Conservation (phyloP, 345 rosid species). For the Acer yangbiense region DNA sequence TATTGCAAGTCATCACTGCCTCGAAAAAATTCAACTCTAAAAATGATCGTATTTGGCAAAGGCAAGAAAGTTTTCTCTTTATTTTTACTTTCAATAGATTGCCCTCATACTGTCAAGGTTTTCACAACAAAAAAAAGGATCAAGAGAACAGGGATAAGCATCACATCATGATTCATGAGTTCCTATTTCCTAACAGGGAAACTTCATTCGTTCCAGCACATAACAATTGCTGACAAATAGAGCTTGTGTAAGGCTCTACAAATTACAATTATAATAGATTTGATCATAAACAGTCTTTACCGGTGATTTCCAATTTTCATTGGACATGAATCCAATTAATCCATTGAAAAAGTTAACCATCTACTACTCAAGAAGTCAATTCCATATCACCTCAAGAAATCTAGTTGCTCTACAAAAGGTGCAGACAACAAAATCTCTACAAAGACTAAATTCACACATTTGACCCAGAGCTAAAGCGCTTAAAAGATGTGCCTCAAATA, state of each 20-base stretch:
- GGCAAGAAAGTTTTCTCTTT: neutral
- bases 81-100: neutral
- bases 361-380: neutral
- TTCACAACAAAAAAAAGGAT: too few species aligned
- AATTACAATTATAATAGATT: neutral
- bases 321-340: neutral
- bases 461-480: neutral
- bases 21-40: neutral
- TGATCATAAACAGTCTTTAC: neutral
- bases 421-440: neutral
- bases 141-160: neutral
- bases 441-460: neutral
- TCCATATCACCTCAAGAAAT: neutral
- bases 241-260: neutral
- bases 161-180: neutral
- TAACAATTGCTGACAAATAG: neutral
- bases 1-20: neutral
- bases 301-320: neutral
- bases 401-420: neutral
- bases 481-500: neutral
- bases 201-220: neutral
- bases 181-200: constrained; percentile 10
- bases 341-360: neutral
- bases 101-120: too few species aligned
- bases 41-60: constrained; percentile 3